These are phyloP conservation scores for Wickerhamiella azymoides DNA, from an alignment of 805 yeast species.

Conservation along the genomic window DNA sequence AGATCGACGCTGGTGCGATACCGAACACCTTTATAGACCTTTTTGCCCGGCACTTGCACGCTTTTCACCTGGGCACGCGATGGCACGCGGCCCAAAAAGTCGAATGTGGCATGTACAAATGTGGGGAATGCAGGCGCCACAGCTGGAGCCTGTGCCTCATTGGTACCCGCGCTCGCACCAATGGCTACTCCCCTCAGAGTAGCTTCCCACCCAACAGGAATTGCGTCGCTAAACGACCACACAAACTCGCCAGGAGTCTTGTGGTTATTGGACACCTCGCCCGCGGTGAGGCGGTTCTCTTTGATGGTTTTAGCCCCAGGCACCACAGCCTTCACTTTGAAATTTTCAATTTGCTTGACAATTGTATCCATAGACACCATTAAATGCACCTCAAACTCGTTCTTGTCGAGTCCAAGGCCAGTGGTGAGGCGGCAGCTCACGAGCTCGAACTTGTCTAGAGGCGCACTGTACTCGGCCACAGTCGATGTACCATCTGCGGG, in stretches of 20 bases:
- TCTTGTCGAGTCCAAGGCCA: constrained; percentile 37
- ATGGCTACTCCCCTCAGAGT: constrained; percentile 46
- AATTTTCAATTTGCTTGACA: constrained; percentile 35
- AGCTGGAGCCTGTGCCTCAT: too few species aligned
- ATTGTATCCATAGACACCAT: constrained; percentile 33
- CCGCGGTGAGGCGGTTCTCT: constrained; percentile 54
- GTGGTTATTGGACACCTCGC: constrained; percentile 48
- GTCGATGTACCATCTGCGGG: constrained; percentile 79
- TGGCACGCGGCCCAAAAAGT: constrained; percentile 54
- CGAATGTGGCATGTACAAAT: constrained; percentile 23
- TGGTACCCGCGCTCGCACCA: too few species aligned
- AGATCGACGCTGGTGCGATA: constrained; percentile 29
- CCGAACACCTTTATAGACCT: constrained; percentile 49
- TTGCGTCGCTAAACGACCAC: constrained; percentile 52
- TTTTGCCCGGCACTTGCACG: constrained; percentile 26
- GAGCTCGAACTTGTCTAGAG: constrained; percentile 35
- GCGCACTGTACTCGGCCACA: constrained; percentile 50
- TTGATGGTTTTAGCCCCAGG: constrained; percentile 27
- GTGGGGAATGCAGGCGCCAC: constrained; percentile 15
- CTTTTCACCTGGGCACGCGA: constrained; percentile 27
- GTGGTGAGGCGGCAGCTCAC: constrained; percentile 40
- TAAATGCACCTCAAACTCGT: constrained; percentile 52
- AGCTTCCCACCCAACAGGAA: constrained; percentile 53
- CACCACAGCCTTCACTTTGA: constrained; percentile 32
- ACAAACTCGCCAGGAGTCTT: constrained; percentile 34